phyloP scores from a whole-genome alignment of 768 basidiomycete species.

The Pisolithus sp. region DNA sequence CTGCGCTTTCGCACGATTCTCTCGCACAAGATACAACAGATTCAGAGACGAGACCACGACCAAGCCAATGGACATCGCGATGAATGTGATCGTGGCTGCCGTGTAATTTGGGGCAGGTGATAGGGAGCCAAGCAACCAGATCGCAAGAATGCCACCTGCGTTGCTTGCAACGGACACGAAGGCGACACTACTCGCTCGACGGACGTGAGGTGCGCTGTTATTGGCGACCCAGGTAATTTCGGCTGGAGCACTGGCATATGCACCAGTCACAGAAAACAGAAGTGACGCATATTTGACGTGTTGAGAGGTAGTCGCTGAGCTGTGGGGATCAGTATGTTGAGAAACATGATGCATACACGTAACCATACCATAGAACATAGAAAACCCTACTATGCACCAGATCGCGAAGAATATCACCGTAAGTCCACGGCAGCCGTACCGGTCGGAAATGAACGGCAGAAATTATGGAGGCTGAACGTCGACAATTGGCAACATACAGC shows the following conservation, averaged over 20 bases:
- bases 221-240: constrained; percentile 57
- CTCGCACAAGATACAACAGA: constrained; percentile 32
- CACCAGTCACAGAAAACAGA: constrained; percentile 48
- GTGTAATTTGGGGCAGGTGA: constrained; percentile 45
- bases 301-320: constrained; percentile 22
- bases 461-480: constrained; percentile 29
- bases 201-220: constrained; percentile 49
- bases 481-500: not conserved
- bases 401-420: constrained; percentile 39
- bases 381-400: constrained; percentile 43
- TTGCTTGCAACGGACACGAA: constrained; percentile 54
- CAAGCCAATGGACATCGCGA: constrained; percentile 35
- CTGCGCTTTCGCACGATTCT: constrained; percentile 42
- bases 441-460: constrained; percentile 48
- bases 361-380: constrained; percentile 47
- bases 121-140: constrained; percentile 50
- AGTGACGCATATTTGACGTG: constrained; percentile 47
- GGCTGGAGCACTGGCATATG: constrained; percentile 48
- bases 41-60: constrained; percentile 33
- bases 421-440: constrained; percentile 44
- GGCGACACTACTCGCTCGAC: constrained; percentile 54
- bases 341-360: not conserved
- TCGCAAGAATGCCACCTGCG: constrained; percentile 53
- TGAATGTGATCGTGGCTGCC: constrained; percentile 35
- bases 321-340: not conserved